Evolutionary conservation across 371 early-diverging fungal species (phyloP).

Genomic region (Blastocladiella emersonii): DNA sequence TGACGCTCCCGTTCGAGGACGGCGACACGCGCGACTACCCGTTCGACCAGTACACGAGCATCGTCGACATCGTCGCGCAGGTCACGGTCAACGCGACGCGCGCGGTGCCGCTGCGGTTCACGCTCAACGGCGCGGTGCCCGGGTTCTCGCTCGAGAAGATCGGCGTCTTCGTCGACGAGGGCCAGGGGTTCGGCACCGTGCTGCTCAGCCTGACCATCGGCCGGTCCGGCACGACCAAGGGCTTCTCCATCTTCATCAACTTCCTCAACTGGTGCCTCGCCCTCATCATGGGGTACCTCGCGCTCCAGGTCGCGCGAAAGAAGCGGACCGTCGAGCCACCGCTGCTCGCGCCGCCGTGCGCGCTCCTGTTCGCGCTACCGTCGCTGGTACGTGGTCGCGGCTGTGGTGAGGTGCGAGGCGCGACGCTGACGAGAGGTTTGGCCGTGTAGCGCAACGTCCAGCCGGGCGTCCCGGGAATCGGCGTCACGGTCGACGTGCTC

Average conservation of each 20-base stretch:
- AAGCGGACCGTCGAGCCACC: background rate
- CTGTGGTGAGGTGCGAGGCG: no score
- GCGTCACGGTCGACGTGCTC: background rate
- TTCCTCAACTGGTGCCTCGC: background rate
- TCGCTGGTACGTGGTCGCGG: background rate
- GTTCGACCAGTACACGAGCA: background rate
- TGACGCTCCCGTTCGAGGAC: background rate
- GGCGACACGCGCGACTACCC: background rate
- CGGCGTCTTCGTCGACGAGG: background rate
- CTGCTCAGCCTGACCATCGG: background rate
- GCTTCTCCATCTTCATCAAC: background rate
- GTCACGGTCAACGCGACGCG: background rate
- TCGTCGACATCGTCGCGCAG: background rate
- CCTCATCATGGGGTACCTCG: conserved; percentile 1
- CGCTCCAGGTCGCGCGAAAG: background rate
- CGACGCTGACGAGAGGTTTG: no score
- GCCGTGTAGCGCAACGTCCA: background rate
- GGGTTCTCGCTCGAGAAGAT: background rate
- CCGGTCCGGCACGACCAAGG: background rate
- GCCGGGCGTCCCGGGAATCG: conserved; percentile 1
- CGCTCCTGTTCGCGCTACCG: conserved; percentile 6
- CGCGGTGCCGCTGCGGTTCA: background rate
- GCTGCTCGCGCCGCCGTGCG: background rate
- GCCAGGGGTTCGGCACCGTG: background rate
- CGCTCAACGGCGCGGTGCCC: background rate